A percentile compares a stretch with the other conserved stretches of the same genome.
Conservation (phyloP, 2,329 filamentous ascomycete genomes). For the Penicillium sp. region DNA sequence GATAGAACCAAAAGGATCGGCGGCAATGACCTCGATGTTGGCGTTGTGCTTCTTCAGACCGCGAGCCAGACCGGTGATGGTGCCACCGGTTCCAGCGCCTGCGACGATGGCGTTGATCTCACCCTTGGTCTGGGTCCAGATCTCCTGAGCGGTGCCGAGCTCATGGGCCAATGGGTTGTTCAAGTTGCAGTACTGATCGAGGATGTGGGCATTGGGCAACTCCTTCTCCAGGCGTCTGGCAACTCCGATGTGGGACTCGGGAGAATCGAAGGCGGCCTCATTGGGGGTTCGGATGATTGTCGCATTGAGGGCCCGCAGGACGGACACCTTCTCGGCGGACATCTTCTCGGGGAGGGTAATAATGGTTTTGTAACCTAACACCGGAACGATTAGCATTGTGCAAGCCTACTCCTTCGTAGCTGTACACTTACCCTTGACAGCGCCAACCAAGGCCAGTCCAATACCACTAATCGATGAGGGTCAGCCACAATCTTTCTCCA, state of each 20-base stretch:
- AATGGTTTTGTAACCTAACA: constrained; percentile 95
- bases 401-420: background rate
- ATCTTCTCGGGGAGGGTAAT: constrained; percentile 99
- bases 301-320: constrained; percentile 87
- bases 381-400: constrained; percentile 39
- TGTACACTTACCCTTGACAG: constrained; percentile 65
- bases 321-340: constrained; percentile 96
- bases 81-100: constrained; percentile 92
- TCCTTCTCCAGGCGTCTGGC: constrained; percentile 88
- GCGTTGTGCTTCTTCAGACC: constrained; percentile 86
- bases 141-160: constrained; percentile 90
- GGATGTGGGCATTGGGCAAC: constrained; percentile 92
- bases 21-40: constrained; percentile 83
- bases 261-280: constrained; percentile 89
- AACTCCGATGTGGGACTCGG: constrained; percentile 96
- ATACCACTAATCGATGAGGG: constrained; percentile 60
- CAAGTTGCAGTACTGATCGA: constrained; percentile 90
- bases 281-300: constrained; percentile 98
- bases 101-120: constrained; percentile 82
- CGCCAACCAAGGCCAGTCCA: constrained; percentile 84
- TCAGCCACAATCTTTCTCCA: background rate
- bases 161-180: constrained; percentile 96
- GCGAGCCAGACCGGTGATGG: constrained; percentile 83
- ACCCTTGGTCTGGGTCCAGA: constrained; percentile 87
- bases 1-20: constrained; percentile 90